These are phyloP conservation scores for Colletotrichum sublineola DNA, from an alignment of 2,329 filamentous ascomycete species.

Conservation along the genomic window DNA sequence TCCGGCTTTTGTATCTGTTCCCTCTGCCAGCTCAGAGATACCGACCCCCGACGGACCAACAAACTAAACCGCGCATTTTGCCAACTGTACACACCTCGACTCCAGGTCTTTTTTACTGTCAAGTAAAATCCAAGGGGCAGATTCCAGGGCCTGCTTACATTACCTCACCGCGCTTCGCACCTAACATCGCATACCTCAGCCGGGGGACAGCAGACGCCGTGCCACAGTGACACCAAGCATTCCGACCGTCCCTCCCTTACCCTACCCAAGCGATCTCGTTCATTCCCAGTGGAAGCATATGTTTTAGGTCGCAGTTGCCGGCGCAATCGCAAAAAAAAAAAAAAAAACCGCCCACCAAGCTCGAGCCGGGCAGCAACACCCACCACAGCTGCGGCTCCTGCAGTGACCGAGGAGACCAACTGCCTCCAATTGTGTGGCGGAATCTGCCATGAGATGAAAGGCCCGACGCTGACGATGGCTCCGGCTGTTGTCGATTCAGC, in stretches of 20 bases:
- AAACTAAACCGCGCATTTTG: conserved; percentile 6
- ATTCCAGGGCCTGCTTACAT: conserved; percentile 21
- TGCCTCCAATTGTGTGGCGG: conserved; percentile 9
- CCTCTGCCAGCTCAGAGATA: conserved; percentile 28
- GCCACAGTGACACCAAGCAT: conserved; percentile 41
- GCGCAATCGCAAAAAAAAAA: conserved; percentile 25
- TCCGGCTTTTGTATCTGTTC: conserved; percentile 8
- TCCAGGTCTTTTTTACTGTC: conserved; percentile 16
- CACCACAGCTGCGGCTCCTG: conserved; percentile 27
- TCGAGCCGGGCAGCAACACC: conserved; percentile 3
- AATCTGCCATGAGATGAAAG: conserved; percentile 52
- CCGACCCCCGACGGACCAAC: conserved; percentile 13
- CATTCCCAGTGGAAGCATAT: conserved; percentile 22
- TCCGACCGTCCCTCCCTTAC: conserved; percentile 36
- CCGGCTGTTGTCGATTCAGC: conserved; percentile 50
- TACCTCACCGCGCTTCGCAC: conserved; percentile 23
- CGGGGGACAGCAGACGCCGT: conserved; percentile 31
- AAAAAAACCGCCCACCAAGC: conserved; percentile 12
- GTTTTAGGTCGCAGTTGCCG: conserved; percentile 23
- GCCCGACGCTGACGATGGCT: conserved; percentile 55
- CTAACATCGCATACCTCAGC: conserved; percentile 12
- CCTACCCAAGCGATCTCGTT: conserved; percentile 18
- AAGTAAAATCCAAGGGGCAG: conserved; percentile 24
- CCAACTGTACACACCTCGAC: conserved; percentile 13
- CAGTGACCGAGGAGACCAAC: conserved; percentile 14